phyloP scores from a whole-genome alignment of 179 eudicot species.

The Silene vulgaris region DNA sequence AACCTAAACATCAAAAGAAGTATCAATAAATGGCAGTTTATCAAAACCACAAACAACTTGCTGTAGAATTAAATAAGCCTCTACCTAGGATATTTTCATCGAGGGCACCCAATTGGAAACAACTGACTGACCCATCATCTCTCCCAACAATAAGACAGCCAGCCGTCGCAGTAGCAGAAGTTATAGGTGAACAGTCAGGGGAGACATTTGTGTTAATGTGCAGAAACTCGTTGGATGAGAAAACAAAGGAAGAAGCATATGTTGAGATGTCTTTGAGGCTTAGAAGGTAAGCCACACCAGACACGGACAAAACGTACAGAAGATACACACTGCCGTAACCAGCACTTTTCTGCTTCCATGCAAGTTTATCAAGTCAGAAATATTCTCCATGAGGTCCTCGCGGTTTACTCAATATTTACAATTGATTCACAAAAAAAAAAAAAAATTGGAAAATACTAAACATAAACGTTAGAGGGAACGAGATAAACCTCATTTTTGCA shows the following conservation, averaged over 20 bases:
- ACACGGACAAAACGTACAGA: constrained; percentile 62
- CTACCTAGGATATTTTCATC: constrained; percentile 69
- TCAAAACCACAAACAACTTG: not conserved
- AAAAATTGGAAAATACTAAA: not conserved
- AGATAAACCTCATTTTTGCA: constrained; percentile 61
- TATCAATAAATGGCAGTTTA: not conserved
- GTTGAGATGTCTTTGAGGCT: constrained; percentile 42
- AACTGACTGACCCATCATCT: constrained; percentile 72
- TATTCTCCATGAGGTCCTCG: not conserved
- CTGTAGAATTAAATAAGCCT: not conserved
- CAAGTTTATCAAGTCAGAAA: constrained; percentile 6
- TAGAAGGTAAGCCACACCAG: constrained; percentile 71
- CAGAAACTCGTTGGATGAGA: constrained; percentile 51
- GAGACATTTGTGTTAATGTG: constrained; percentile 45
- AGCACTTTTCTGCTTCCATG: constrained; percentile 41
- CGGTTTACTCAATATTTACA: not conserved
- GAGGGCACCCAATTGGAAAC: constrained; percentile 62
- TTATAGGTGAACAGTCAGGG: constrained; percentile 49
- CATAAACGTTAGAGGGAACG: not conserved
- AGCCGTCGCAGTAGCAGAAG: constrained; percentile 55
- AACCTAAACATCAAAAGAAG: constrained; percentile 39
- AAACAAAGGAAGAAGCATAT: constrained; percentile 50
- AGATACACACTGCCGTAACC: constrained; percentile 50
- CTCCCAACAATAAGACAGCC: constrained; percentile 81
- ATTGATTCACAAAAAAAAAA: not conserved